Evolutionary conservation across 371 early-diverging fungal genomes (phyloP), one percentile per base, ranked within the genome.

Genomic region (Rhizomucor pusillus): DNA sequence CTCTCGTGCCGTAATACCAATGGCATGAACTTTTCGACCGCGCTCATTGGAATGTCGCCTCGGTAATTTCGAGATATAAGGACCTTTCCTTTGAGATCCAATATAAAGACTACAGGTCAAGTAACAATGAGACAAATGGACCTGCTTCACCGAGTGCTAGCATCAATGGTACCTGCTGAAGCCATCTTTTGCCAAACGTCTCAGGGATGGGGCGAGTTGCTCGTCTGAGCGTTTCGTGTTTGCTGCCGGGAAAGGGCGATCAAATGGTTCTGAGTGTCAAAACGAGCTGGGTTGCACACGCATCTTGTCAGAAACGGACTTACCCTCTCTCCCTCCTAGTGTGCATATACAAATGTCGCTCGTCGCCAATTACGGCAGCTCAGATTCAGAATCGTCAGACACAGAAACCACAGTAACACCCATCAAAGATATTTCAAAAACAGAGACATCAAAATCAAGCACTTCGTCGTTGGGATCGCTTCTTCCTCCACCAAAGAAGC

Each of bases 21-120:
- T 20, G 96, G 93, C 94, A 98, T 92, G 70, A 98, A 98, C 76
- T 93, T 92, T 47, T 98, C 99, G 51, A 95, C 90, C 24, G 94
- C 90, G 37, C 85, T 80, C 91, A 94, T 90, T 47, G 97, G 95
- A 58, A 95, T 89, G 73, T 95, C 95, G 5, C 95, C 97, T 24
- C 64, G 55, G 23, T 64, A 64, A 43, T 94, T 93, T 33, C 97
- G 84, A 14, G 92, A 89, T 61, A 97, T 95, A 58, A 97, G 88
- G 60, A 93, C 90, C 81, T 96, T 96, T 57, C 97, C 97, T 82
- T 96, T 96, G 43, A 93, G 75, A 76, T 96, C 97, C 41, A 96
- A 73, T 63, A 94, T 84, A 72, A 91, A 95, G 43, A 96, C 77
- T 60, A 37, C 11, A 5, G 4, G 22, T 36, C 9, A 2, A 22